A percentile compares a stretch with the other conserved stretches of the same genome.
phyloP scores from a whole-genome alignment of 768 basidiomycete species.

The Boletellus ananiceps region DNA sequence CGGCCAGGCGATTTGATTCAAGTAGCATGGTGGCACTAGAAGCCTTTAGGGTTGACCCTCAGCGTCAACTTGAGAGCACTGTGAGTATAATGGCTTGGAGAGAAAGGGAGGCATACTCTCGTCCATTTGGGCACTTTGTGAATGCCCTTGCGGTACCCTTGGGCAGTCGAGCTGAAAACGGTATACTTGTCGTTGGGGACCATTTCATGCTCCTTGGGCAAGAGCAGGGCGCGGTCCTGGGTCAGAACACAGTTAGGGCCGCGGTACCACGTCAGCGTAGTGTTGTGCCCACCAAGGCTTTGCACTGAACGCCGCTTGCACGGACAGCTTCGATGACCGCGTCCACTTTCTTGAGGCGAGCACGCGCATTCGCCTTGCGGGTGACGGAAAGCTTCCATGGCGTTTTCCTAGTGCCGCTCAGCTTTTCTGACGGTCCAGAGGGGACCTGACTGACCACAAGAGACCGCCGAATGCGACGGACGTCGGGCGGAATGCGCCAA shows the following conservation, averaged over 20 bases:
- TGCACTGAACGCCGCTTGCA: conserved; percentile 74
- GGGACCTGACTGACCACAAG: conserved; percentile 56
- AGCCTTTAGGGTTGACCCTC: conserved; percentile 87
- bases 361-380: conserved; percentile 87
- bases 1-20: background rate
- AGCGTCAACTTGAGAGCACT: conserved; percentile 60
- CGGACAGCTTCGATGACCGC: conserved; percentile 85
- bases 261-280: background rate
- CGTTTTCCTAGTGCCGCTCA: conserved; percentile 63
- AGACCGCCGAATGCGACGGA: conserved; percentile 69
- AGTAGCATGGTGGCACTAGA: conserved; percentile 48
- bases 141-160: conserved; percentile 87
- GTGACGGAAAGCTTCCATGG: conserved; percentile 92
- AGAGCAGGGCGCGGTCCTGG: conserved; percentile 67
- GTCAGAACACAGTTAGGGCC: background rate
- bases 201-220: conserved; percentile 96
- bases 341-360: conserved; percentile 90
- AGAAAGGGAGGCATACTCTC: conserved; percentile 49
- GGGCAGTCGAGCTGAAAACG: conserved; percentile 63
- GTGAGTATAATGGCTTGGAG: conserved; percentile 4
- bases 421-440: background rate
- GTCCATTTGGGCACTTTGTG: conserved; percentile 99
- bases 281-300: conserved; percentile 58
- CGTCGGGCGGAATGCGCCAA: conserved; percentile 79
- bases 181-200: conserved; percentile 92